A percentile compares a stretch with the other conserved stretches of the same genome.
Conservation (phyloP, 768 basidiomycete genomes). For the Pholiota microspora region DNA sequence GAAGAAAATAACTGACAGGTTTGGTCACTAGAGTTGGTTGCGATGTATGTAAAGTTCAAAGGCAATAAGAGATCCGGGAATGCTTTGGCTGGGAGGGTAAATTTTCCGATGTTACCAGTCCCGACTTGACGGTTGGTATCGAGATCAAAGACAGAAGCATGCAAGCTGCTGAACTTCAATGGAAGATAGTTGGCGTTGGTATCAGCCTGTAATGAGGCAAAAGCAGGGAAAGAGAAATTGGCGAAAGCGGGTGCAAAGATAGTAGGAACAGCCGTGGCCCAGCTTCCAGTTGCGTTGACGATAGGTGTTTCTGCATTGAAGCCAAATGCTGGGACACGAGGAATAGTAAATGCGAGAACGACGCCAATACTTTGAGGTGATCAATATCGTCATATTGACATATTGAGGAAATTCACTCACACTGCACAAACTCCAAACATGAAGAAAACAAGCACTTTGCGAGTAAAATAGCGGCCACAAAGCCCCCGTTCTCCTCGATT, state of each 20-base stretch:
- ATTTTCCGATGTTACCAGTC: constrained; percentile 56
- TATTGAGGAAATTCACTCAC: constrained; percentile 34
- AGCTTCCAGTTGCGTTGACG: constrained; percentile 52
- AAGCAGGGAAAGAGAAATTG: constrained; percentile 87
- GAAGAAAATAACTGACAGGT: constrained; percentile 60
- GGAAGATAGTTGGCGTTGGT: constrained; percentile 77
- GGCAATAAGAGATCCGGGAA: constrained; percentile 70
- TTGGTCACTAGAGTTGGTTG: constrained; percentile 73
- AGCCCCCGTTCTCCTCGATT: constrained; percentile 76
- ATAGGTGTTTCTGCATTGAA: constrained; percentile 63
- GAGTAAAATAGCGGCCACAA: constrained; percentile 78
- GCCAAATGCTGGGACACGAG: constrained; percentile 73
- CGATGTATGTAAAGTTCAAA: constrained; percentile 81
- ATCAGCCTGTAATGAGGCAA: constrained; percentile 73
- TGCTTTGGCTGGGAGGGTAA: constrained; percentile 62
- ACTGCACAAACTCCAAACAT: constrained; percentile 58
- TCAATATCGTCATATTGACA: constrained; percentile 9
- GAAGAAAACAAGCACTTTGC: constrained; percentile 66
- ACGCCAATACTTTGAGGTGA: constrained; percentile 51
- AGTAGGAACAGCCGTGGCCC: constrained; percentile 53
- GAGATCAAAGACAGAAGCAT: constrained; percentile 70
- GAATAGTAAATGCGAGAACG: constrained; percentile 75
- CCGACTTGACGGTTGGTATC: constrained; percentile 64
- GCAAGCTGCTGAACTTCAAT: constrained; percentile 64
- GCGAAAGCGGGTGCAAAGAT: constrained; percentile 76